These are phyloP conservation scores for Penicillium diatomitis DNA, from an alignment of 495 filamentous ascomycete genomes.

Conservation along the genomic window DNA sequence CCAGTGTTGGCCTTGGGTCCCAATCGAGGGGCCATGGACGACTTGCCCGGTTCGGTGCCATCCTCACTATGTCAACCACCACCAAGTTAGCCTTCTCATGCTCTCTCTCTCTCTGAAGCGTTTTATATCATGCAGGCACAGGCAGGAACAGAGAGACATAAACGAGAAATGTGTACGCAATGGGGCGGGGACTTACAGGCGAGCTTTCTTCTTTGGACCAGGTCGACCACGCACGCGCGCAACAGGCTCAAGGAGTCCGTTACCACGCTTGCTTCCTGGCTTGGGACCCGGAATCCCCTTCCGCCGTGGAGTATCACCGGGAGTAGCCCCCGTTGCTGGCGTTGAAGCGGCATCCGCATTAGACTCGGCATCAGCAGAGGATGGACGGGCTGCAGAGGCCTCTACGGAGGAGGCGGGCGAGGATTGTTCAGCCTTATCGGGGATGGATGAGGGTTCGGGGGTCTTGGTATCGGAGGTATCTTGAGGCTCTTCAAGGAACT, in stretches of 20 bases:
- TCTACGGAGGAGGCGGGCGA: slow-evolving; percentile 40
- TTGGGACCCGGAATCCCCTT: slow-evolving; percentile 52
- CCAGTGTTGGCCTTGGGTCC: slow-evolving; percentile 97
- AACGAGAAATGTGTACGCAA: too few relatives aligned
- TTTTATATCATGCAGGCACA: not conserved
- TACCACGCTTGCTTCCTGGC: slow-evolving; percentile 49
- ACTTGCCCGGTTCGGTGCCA: slow-evolving; percentile 44
- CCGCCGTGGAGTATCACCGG: slow-evolving; percentile 41
- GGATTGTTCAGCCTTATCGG: slow-evolving; percentile 37
- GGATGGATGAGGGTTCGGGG: slow-evolving; percentile 14
- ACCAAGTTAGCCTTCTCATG: slow-evolving; percentile 10
- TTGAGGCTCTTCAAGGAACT: slow-evolving; percentile 28
- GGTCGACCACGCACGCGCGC: slow-evolving; percentile 74
- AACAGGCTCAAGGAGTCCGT: slow-evolving; percentile 46
- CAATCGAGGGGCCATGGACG: slow-evolving; percentile 57
- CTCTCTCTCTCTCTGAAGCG: not conserved
- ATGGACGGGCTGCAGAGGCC: slow-evolving; percentile 43
- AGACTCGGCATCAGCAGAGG: slow-evolving; percentile 44
- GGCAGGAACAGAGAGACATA: too few relatives aligned
- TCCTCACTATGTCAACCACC: slow-evolving; percentile 42
- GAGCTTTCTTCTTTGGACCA: slow-evolving; percentile 89
- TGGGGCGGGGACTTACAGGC: slow-evolving; percentile 54
- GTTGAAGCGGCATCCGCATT: slow-evolving; percentile 47
- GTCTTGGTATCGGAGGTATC: slow-evolving; percentile 21
- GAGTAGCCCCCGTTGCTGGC: slow-evolving; percentile 42